Base-by-base conservation (phyloP, 2,329 filamentous ascomycete species). In the Hymenoscyphus infarciens region DNA sequence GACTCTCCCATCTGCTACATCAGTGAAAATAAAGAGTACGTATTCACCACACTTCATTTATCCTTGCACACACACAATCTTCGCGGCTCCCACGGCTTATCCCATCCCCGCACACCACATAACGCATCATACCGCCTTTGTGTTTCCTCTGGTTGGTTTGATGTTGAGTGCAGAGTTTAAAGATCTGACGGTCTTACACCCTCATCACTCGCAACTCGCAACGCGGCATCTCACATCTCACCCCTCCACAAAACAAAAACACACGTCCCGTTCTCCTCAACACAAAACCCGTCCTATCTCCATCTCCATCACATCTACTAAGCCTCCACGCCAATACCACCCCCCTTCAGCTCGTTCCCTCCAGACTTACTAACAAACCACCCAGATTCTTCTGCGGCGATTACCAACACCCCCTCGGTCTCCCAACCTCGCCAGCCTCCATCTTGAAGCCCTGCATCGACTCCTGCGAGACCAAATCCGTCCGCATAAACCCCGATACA, bases 361-460 rank as follows among this genome's bases (percentile, higher is more conserved):
- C n/a, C n/a, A n/a, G n/a, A n/a, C n/a, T 22, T 22, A 52, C 19
- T 52, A 19, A 49, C 39, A 45, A 19, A 45, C 39, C 39, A 52
- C 7, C 22, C 45, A 55, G 53, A n/a, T 55, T 55, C 22, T 55
- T 31, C 53, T 55, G 53, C 53, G 53, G 53, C 53, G 29, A 55
- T 33, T 55, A 31, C 53, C 22, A 27, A 31, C 25, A 29, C 53
- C 53, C 53, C 5, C 25, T 33, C 16, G 53, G 13, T 13, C 25
- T 55, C 25, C 13, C 53, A 15, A 5, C 25, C 13, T 55, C 53
- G 15, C 16, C 55, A 33, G 35, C 56, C 10, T 42, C 56, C 19
- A 2, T 42, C 56, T 13, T 57, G 8, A 27, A 22, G 5, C 56
- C 56, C 33, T 57, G 56, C 19, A 27, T 22, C 56, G 56, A 33